Conservation (phyloP, 108 stramenopile genomes). For the Skeletonema grethae region DNA sequence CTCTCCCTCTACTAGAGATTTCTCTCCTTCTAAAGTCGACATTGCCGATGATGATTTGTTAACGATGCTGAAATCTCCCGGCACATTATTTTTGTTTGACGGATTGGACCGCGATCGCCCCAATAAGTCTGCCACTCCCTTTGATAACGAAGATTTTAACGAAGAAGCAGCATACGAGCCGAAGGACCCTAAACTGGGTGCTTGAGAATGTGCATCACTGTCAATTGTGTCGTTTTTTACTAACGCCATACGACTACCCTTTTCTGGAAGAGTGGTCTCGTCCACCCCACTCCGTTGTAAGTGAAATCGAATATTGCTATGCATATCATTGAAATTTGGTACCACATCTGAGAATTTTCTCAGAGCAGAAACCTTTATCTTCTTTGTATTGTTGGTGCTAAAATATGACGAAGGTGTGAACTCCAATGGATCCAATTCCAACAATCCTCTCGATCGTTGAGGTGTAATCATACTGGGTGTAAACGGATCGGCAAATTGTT, state of each 20-base stretch:
- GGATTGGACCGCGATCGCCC: background rate
- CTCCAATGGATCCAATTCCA: slow-evolving; percentile 6
- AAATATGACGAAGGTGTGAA: slow-evolving; percentile 24
- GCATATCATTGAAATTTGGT: slow-evolving; percentile 47
- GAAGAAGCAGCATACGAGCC: slow-evolving; percentile 34
- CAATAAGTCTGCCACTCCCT: slow-evolving; percentile 21
- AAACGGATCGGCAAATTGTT: background rate
- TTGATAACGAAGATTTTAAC: slow-evolving; percentile 11
- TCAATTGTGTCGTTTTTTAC: slow-evolving; percentile 18
- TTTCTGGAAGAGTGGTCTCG: slow-evolving; percentile 11
- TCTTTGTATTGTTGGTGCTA: slow-evolving; percentile 12
- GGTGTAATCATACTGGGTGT: slow-evolving; percentile 1
- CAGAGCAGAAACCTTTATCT: slow-evolving; percentile 32
- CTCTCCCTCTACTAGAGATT: background rate
- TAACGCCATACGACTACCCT: background rate
- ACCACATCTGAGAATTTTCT: slow-evolving; percentile 43
- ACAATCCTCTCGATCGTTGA: slow-evolving; percentile 1
- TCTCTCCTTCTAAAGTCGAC: background rate
- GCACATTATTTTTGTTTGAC: background rate
- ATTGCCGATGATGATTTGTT: background rate
- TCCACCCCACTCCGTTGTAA: slow-evolving; percentile 26
- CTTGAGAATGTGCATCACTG: slow-evolving; percentile 25
- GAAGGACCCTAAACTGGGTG: slow-evolving; percentile 23
- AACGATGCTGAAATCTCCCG: background rate
- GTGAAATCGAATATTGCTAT: slow-evolving; percentile 43